phyloP scores from a whole-genome alignment of 2,329 filamentous ascomycete genomes.

The Sphaerulina vaccinii region DNA sequence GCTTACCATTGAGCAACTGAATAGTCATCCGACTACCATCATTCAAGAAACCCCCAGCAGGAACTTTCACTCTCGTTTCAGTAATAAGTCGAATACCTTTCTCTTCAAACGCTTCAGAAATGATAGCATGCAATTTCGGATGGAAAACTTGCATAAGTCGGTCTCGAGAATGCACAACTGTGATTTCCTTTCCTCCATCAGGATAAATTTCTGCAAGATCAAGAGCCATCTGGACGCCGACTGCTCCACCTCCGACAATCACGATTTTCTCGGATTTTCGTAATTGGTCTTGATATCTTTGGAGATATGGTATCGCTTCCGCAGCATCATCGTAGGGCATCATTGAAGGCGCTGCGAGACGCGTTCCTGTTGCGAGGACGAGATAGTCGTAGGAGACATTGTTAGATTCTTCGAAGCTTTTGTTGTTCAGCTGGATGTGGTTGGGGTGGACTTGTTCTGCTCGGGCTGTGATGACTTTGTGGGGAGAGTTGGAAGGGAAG shows the following conservation, averaged over 20 bases:
- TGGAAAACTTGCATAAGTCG: constrained; percentile 56
- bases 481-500: constrained; percentile 15
- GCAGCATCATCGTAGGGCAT: constrained; percentile 21
- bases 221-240: constrained; percentile 61
- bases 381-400: constrained; percentile 26
- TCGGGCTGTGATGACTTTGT: constrained; percentile 19
- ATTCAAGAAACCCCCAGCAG: constrained; percentile 27
- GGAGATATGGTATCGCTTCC: constrained; percentile 18
- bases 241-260: constrained; percentile 56
- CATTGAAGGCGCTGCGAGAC: constrained; percentile 22
- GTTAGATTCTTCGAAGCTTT: constrained; percentile 20
- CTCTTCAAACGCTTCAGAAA: constrained; percentile 44
- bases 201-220: constrained; percentile 59
- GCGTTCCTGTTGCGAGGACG: constrained; percentile 25
- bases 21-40: constrained; percentile 33
- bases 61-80: constrained; percentile 35
- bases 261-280: constrained; percentile 19
- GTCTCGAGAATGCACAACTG: constrained; percentile 58
- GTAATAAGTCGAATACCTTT: constrained; percentile 55
- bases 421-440: constrained; percentile 18
- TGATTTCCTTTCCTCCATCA: constrained; percentile 54
- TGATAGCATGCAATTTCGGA: constrained; percentile 40
- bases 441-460: constrained; percentile 19
- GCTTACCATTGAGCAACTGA: constrained; percentile 48
- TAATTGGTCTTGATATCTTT: constrained; percentile 27